These are phyloP conservation scores for Nitzschia inconspicua DNA, from an alignment of 108 stramenopile species.

Conservation along the genomic window DNA sequence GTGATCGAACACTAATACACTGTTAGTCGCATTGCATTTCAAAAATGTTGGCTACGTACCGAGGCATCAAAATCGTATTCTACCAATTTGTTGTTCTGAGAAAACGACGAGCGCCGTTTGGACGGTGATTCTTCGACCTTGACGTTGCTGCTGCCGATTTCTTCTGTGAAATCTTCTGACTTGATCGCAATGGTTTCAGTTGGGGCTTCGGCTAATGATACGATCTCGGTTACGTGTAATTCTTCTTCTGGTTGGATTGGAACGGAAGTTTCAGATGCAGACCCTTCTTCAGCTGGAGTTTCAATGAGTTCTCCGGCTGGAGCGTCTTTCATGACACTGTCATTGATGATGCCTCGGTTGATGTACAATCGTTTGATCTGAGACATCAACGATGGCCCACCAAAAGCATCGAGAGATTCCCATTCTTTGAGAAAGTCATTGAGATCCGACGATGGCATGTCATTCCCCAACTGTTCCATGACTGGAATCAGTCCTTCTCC, in stretches of 20 bases:
- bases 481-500: slow-evolving; percentile 51
- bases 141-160: not conserved
- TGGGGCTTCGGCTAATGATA: not conserved
- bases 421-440: slow-evolving; percentile 38
- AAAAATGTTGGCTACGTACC: slow-evolving; percentile 19
- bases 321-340: too few relatives aligned
- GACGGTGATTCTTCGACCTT: not conserved
- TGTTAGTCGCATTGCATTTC: not conserved
- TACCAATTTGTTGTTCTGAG: slow-evolving; percentile 10
- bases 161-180: too few relatives aligned
- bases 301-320: not conserved
- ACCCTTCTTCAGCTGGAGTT: not conserved
- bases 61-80: slow-evolving; percentile 64
- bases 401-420: slow-evolving; percentile 64
- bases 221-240: not conserved
- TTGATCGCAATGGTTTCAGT: too few relatives aligned
- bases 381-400: slow-evolving; percentile 52
- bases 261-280: too few relatives aligned
- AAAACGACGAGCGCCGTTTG: slow-evolving; percentile 7
- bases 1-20: not conserved
- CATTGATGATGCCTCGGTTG: not conserved
- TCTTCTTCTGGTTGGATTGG: not conserved
- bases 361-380: slow-evolving; percentile 27
- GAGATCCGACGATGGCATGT: slow-evolving; percentile 7
- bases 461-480: slow-evolving; percentile 5